Conservation (phyloP, 371 early-diverging fungal genomes). For the Coemansia sp. region DNA sequence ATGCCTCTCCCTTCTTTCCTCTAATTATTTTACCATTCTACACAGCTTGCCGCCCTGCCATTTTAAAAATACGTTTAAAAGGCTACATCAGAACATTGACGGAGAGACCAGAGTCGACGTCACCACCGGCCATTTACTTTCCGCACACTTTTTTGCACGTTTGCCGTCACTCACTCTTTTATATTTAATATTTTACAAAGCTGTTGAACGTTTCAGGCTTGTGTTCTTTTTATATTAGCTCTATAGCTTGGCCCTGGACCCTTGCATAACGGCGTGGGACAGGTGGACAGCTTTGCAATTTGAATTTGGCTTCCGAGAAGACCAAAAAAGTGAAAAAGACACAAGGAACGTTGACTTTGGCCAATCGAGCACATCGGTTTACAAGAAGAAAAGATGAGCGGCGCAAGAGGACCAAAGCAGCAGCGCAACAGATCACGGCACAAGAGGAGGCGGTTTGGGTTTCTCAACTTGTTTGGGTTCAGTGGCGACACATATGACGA, state of each 20-base stretch:
- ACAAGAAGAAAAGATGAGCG: slow-evolving; percentile 2
- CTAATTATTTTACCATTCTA: not conserved
- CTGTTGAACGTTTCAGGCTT: not conserved
- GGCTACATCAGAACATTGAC: no score
- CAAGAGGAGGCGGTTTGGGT: slow-evolving; percentile 36
- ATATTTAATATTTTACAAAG: not conserved
- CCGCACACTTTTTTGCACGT: not conserved
- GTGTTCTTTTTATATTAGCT: not conserved
- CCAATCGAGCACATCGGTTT: not conserved
- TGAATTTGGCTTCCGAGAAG: not conserved
- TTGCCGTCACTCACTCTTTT: not conserved
- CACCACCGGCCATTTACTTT: no score
- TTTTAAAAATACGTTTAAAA: no score
- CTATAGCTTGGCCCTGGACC: not conserved
- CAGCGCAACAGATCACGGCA: slow-evolving; percentile 19
- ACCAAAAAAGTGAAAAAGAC: not conserved
- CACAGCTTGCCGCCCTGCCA: not conserved
- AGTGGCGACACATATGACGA: slow-evolving; percentile 17
- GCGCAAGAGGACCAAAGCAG: slow-evolving; percentile 1
- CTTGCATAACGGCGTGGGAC: not conserved
- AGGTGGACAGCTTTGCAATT: not conserved
- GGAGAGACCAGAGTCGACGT: no score
- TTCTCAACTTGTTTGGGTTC: slow-evolving; percentile 46
- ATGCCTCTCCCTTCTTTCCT: not conserved
- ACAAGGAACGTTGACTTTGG: not conserved